Evolutionary conservation across 768 basidiomycete genomes (phyloP).

Genomic region (Leccinum disarticulatum): DNA sequence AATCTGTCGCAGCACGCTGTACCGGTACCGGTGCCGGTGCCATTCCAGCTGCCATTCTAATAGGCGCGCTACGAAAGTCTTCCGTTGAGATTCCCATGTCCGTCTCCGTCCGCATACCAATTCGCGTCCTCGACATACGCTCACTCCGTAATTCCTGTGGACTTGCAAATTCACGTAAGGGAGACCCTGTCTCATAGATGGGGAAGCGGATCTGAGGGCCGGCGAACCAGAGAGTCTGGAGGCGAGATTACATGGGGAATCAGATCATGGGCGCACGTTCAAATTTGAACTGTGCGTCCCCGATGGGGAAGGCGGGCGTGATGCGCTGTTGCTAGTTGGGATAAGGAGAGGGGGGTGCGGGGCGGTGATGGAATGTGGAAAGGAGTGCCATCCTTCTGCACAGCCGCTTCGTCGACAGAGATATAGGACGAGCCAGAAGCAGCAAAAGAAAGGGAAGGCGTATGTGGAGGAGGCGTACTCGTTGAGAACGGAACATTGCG

Average conservation of each 20-base stretch:
- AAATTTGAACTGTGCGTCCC: conserved; percentile 9
- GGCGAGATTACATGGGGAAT: conserved; percentile 23
- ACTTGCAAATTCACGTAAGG: conserved; percentile 24
- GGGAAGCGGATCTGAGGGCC: conserved; percentile 21
- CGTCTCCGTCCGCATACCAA: conserved; percentile 34
- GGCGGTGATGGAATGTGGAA: conserved; percentile 5
- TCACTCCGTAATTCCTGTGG: conserved; percentile 20
- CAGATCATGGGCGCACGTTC: conserved; percentile 21
- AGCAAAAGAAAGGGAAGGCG: conserved; percentile 20
- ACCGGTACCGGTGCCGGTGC: conserved; percentile 31
- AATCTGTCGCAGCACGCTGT: conserved; percentile 55
- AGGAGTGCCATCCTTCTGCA: conserved; percentile 7
- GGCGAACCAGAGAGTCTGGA: conserved; percentile 21
- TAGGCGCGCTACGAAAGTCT: conserved; percentile 23
- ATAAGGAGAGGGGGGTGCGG: conserved; percentile 3
- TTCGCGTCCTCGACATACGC: conserved; percentile 39
- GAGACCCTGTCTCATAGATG: conserved; percentile 28
- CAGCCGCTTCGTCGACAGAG: conserved; percentile 12
- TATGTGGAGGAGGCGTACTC: conserved; percentile 28
- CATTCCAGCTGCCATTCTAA: conserved; percentile 5
- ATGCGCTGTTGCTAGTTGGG: neutral
- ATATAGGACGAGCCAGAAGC: conserved; percentile 18
- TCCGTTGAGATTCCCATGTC: conserved; percentile 32
- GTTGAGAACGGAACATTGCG: conserved; percentile 23
- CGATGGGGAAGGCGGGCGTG: conserved; percentile 15